Conservation (phyloP, 805 yeast species). For the Candida nitratophila region DNA sequence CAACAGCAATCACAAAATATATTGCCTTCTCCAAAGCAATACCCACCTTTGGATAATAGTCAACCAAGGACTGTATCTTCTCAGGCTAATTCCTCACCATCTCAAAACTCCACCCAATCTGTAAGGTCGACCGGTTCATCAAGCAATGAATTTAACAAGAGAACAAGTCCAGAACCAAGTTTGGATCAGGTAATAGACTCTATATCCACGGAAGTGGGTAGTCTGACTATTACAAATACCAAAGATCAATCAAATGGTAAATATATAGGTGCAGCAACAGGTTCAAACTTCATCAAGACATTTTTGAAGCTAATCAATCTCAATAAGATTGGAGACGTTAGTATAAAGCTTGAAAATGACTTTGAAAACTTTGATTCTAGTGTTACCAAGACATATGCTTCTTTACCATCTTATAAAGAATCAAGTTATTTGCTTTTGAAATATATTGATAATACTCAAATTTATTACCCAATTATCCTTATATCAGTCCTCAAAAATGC, state of each 20-base stretch:
- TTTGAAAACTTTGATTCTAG: conserved; percentile 12
- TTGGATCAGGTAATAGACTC: conserved; percentile 14
- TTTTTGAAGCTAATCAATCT: conserved; percentile 15
- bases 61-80: background rate
- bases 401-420: conserved; percentile 12
- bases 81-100: background rate
- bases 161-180: background rate
- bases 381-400: conserved; percentile 15
- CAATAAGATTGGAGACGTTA: conserved; percentile 7
- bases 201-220: conserved; percentile 19
- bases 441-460: conserved; percentile 14
- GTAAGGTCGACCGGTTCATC: background rate
- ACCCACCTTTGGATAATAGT: background rate
- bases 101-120: background rate
- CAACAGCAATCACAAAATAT: background rate
- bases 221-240: conserved; percentile 12
- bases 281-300: conserved; percentile 16
- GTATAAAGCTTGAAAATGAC: conserved; percentile 2
- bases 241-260: conserved; percentile 10
- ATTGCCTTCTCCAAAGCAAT: background rate
- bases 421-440: conserved; percentile 8
- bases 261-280: conserved; percentile 21
- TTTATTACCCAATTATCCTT: conserved; percentile 13
- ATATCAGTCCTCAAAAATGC: conserved; percentile 8
- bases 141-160: background rate